phyloP scores from a whole-genome alignment of 495 filamentous ascomycete genomes.

The Chaetomium cochliodes region DNA sequence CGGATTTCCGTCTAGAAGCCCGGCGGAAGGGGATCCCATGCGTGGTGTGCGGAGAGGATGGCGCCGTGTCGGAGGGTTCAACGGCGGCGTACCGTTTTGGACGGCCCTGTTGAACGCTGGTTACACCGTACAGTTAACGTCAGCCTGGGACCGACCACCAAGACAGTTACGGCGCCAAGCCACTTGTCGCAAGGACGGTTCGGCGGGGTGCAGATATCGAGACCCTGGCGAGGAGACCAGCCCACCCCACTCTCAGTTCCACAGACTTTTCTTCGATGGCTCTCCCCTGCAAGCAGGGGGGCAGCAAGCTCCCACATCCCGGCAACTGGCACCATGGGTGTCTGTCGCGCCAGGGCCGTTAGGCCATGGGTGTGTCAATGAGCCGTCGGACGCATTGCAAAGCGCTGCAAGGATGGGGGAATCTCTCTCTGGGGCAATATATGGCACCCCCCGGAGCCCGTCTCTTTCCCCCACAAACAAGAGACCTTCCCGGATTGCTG shows the following conservation, averaged over 20 bases:
- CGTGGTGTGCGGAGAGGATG: slow-evolving; percentile 6
- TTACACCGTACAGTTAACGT: neutral
- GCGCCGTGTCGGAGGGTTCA: slow-evolving; percentile 8
- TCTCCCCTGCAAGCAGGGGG: slow-evolving; percentile 12
- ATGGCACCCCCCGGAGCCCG: slow-evolving; percentile 20
- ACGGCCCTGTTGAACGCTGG: neutral
- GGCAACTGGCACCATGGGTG: slow-evolving; percentile 10
- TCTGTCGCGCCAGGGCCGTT: too few relatives aligned
- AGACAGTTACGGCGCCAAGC: slow-evolving; percentile 14
- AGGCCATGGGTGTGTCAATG: slow-evolving; percentile 8
- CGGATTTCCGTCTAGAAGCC: neutral
- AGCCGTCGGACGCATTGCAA: slow-evolving; percentile 14
- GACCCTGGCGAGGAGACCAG: slow-evolving; percentile 4
- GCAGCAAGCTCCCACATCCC: slow-evolving; percentile 20
- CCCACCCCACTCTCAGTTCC: slow-evolving; percentile 20
- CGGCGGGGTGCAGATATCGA: slow-evolving; percentile 26
- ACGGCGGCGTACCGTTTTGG: slow-evolving; percentile 18
- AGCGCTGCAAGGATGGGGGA: slow-evolving; percentile 18
- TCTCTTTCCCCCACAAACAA: slow-evolving; percentile 19
- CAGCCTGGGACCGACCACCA: neutral
- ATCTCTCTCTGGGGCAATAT: slow-evolving; percentile 23
- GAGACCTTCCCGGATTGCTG: slow-evolving; percentile 4
- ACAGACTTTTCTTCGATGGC: slow-evolving; percentile 23
- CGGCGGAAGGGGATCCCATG: neutral
- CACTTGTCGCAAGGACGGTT: slow-evolving; percentile 2